Evolutionary conservation across 306 rosid species (phyloP).

Genomic region (Gastrolobium villosum): DNA sequence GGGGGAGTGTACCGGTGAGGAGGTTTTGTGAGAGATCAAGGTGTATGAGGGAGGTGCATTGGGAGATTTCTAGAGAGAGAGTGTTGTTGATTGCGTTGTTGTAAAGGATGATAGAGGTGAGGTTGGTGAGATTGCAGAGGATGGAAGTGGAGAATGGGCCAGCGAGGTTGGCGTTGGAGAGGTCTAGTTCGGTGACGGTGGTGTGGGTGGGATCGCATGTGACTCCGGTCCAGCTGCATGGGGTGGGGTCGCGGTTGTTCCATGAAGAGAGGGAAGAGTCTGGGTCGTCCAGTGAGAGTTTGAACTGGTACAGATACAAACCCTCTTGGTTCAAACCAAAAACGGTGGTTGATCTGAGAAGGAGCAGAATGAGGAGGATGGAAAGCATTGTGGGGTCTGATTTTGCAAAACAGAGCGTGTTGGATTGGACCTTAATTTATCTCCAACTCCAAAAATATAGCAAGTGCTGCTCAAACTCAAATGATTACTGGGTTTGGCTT

Average conservation of each 20-base stretch:
- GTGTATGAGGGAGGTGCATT: constrained; percentile 59
- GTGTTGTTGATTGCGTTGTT: constrained; percentile 79
- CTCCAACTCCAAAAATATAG: too few relatives aligned
- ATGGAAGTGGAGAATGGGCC: constrained; percentile 67
- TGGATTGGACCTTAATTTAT: too few relatives aligned
- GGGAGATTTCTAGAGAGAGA: constrained; percentile 62
- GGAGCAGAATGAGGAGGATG: constrained; percentile 14
- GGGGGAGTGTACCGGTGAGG: constrained; percentile 78
- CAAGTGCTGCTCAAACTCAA: neutral
- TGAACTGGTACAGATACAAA: constrained; percentile 61
- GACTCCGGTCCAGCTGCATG: constrained; percentile 79
- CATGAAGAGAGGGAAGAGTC: constrained; percentile 68
- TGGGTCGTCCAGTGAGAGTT: constrained; percentile 64
- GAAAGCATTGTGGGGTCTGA: constrained; percentile 42
- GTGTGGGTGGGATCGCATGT: constrained; percentile 52
- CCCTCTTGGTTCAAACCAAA: constrained; percentile 72
- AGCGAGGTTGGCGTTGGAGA: constrained; percentile 63
- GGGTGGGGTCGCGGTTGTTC: constrained; percentile 61
- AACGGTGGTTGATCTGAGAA: neutral
- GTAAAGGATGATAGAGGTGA: constrained; percentile 60
- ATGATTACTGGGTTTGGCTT: neutral
- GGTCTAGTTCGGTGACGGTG: constrained; percentile 63
- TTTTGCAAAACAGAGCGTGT: constrained; percentile 17
- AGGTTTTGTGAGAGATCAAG: constrained; percentile 90
- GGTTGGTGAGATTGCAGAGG: constrained; percentile 71